Evolutionary conservation across 2,329 filamentous ascomycete genomes (phyloP), one percentile per base, ranked within the genome.

Genomic region (Talaromyces funiculosus): DNA sequence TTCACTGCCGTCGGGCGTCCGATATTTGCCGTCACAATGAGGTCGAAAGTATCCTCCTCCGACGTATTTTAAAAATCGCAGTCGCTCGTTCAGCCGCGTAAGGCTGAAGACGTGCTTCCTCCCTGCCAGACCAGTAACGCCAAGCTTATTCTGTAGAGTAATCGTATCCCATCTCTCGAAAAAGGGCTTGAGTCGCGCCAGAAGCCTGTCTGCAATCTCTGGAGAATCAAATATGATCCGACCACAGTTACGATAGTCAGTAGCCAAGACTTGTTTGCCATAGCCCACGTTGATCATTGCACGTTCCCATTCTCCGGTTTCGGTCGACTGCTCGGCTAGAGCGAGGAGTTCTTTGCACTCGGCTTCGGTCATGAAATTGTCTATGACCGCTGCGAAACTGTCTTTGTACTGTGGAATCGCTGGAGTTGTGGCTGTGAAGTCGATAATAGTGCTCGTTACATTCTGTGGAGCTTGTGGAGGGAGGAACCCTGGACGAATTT

Each of bases 61-160:
- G 0, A 80, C 80, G 70, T 94, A 94, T 68, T 84, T 87, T 55
- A 95, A 75, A 67, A 92, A 92, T 29, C 90, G 78, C 81, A 92
- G 82, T 37, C 89, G 77, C 69, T 91, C 84, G 71, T 94, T 94
- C 43, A 90, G 71, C 9, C 86, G 60, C 1, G 69, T 69, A 16
- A 77, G 53, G 20, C 62, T 59, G 53, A 66, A 73, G 0, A 62
- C 73, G 60, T 81, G 79, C 0, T 73, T 71, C 3, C 78, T 71
- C 60, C 72, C 78, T 5, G 65, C 67, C 8, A 73, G 70, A 0
- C 81, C 81, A 4, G 80, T 82, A 20, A 83, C 73, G 0, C 63
- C 40, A 0, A 74, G 77, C 70, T 53, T 69, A 64, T 66, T 70
- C 53, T 71, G 62, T 40, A 78, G 68, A 37, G 49, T 65, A 22